Conservation (phyloP, 2,329 filamentous ascomycete species). For the Penicillium sp. region DNA sequence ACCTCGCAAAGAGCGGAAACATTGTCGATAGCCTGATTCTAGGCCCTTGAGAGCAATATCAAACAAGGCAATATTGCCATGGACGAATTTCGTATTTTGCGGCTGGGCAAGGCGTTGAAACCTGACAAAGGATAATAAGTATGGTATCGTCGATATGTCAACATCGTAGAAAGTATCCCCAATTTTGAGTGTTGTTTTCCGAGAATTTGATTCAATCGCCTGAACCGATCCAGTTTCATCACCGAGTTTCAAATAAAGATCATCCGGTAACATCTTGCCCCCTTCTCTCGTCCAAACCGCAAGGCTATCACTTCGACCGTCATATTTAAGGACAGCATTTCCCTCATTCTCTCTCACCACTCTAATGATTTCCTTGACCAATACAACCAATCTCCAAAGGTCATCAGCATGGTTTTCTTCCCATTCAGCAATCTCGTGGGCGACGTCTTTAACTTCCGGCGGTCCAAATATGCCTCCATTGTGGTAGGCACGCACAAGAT, state of each 20-base stretch:
- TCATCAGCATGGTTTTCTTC: conserved; percentile 33
- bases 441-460: not conserved
- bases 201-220: too few relatives aligned
- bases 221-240: too few relatives aligned
- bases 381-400: conserved; percentile 21
- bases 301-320: conserved; percentile 22
- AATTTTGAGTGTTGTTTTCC: too few relatives aligned
- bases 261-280: conserved; percentile 29
- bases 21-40: too few relatives aligned
- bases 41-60: too few relatives aligned
- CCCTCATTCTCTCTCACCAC: conserved; percentile 28
- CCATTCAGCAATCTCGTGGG: conserved; percentile 33
- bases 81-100: too few relatives aligned
- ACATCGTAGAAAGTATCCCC: too few relatives aligned
- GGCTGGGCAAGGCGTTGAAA: too few relatives aligned
- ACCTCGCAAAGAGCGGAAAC: too few relatives aligned
- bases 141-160: too few relatives aligned
- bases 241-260: conserved; percentile 25
- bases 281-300: conserved; percentile 22
- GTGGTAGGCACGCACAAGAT: not conserved
- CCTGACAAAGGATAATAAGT: too few relatives aligned
- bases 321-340: conserved; percentile 26
- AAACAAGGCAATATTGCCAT: too few relatives aligned
- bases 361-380: conserved; percentile 34
- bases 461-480: not conserved